Evolutionary conservation across 2,329 filamentous ascomycete genomes (phyloP).

Genomic region (Orbilia brochopaga): DNA sequence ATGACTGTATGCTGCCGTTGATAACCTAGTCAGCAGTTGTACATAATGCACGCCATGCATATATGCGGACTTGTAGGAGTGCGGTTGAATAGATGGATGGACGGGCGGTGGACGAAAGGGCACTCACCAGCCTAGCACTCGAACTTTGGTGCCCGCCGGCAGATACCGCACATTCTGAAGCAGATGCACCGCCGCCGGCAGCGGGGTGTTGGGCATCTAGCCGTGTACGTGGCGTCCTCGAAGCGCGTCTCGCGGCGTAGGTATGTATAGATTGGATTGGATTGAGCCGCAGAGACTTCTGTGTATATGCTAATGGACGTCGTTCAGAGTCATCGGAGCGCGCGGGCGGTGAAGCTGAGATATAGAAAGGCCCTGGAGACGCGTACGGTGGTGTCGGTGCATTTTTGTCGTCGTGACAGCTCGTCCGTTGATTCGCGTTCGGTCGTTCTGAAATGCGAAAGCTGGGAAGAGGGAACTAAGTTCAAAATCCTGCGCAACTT

Average conservation of each 20-base stretch:
- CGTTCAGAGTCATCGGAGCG: no score
- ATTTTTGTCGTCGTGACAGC: not conserved
- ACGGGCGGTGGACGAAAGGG: not conserved
- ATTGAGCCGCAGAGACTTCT: no score
- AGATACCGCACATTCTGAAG: conserved; percentile 42
- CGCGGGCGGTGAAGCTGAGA: not conserved
- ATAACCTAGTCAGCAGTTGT: no score
- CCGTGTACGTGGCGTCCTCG: not conserved
- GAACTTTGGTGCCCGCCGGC: conserved; percentile 24
- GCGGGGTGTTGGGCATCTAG: conserved; percentile 41
- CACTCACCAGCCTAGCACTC: conserved; percentile 34
- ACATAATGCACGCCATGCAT: no score
- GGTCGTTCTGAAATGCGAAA: not conserved
- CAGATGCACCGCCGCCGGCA: conserved; percentile 34
- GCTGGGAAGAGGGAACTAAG: not conserved
- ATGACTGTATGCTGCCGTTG: conserved; percentile 34
- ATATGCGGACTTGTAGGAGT: not conserved
- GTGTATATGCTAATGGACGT: no score
- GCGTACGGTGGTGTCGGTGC: not conserved
- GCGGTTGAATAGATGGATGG: not conserved
- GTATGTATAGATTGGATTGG: no score
- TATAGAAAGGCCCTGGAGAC: not conserved
- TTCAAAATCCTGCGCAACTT: no score
- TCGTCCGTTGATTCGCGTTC: not conserved
- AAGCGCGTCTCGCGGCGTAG: not conserved